Evolutionary conservation across 768 basidiomycete genomes (phyloP), one percentile per base, ranked within the genome.

Genomic region (Polyporus arcularius): DNA sequence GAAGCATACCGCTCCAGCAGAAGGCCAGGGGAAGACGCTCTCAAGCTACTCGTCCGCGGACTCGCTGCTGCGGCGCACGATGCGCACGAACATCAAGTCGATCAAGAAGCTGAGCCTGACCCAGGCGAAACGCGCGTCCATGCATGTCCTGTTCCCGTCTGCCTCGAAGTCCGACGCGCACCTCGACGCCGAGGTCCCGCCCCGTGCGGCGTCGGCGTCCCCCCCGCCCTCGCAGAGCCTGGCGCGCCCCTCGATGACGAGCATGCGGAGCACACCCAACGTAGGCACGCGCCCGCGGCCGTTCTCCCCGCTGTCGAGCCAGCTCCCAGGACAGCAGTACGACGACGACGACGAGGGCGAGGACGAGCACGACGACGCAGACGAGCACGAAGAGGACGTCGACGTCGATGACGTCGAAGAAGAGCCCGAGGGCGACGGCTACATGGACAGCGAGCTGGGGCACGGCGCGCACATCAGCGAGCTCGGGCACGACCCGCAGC

Each of bases 31-130:
- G 12, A 63, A 55, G 3, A 66, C 64, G 15, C 65, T 72, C 14
- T 64, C 63, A 1, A 69, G 63, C 46, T 72, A 72, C 52, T 62
- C 71, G 0, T 72, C 71, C 4, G 71, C 59, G 0, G 71, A 72
- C 46, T 72, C 71, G 1, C 59, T 70, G 5, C 55, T 67, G 6
- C 55, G 53, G 56, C 65, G 65, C 28, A 66, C 65, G 14, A 61
- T 70, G 21, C 62, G 64, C 51, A 54, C 58, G 28, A 58, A 62
- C 38, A 50, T 63, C 53, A 40, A 58, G 10, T 11, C 45, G 45
- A 45, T 49, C 8, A 40, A 9, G 40, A 58, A 53, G 42, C 21
- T 18, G n/a, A 47, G 46, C 46, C 21, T 47, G n/a, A 7, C 18
- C n/a, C 46, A 47, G 40, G 53, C 57, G 26, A 57, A 49, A 38